A percentile compares a stretch with the other conserved stretches of the same genome.
phyloP scores from a whole-genome alignment of 164 flowering plant species.

The Piper longum region DNA sequence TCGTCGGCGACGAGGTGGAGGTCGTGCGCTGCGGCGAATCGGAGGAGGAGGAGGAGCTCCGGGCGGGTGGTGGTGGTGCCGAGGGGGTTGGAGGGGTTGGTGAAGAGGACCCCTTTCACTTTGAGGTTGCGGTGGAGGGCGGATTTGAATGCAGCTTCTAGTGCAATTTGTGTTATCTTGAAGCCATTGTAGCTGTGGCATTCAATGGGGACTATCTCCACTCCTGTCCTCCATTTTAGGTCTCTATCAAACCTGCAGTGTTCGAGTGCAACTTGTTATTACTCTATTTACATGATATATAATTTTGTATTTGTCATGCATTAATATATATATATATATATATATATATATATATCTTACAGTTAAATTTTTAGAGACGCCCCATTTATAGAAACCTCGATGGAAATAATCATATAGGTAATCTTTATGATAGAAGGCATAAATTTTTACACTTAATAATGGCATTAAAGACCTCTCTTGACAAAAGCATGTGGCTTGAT shows the following conservation, averaged over 20 bases:
- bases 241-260: conserved; percentile 27
- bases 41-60: conserved; percentile 19
- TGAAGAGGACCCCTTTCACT: conserved; percentile 28
- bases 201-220: conserved; percentile 22
- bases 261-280: background rate
- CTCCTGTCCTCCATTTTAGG: conserved; percentile 31
- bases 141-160: conserved; percentile 20
- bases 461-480: no score
- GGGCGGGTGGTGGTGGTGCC: conserved; percentile 20
- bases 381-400: no score
- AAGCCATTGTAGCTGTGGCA: conserved; percentile 23
- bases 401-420: no score
- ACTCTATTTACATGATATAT: no score
- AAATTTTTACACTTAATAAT: no score
- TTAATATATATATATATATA: no score
- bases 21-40: conserved; percentile 10
- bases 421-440: no score
- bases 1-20: conserved; percentile 30
- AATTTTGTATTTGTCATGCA: no score
- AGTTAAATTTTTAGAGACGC: no score
- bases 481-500: no score
- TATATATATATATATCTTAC: no score
- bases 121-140: conserved; percentile 17
- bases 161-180: conserved; percentile 18
- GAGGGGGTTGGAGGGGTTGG: conserved; percentile 32